Evolutionary conservation across 306 rosid genomes (phyloP).

Genomic region (Castanopsis chinensis): DNA sequence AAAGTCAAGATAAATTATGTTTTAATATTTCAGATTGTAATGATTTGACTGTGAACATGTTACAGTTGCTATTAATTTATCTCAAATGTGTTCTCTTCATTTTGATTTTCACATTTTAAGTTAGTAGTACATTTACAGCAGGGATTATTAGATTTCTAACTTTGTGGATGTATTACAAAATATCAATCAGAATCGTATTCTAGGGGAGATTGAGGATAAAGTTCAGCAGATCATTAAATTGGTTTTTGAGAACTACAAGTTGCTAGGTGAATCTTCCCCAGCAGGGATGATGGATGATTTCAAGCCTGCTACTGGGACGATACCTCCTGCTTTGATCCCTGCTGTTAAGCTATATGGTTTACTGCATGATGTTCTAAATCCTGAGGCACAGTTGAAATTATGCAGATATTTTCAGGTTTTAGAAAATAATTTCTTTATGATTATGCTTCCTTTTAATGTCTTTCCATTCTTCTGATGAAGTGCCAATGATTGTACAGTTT

Average conservation of each 20-base stretch:
- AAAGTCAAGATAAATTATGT: neutral
- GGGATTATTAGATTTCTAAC: neutral
- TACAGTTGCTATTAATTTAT: too few species aligned
- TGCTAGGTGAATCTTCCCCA: slow-evolving; percentile 31
- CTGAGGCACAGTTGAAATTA: slow-evolving; percentile 32
- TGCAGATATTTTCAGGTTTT: slow-evolving; percentile 30
- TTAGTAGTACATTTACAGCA: neutral
- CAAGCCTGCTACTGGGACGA: slow-evolving; percentile 19
- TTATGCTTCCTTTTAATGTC: neutral
- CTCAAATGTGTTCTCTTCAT: too few species aligned
- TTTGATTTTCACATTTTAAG: neutral
- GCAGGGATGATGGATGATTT: slow-evolving; percentile 29
- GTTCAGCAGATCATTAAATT: slow-evolving; percentile 27
- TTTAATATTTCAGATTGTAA: neutral
- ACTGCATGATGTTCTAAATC: slow-evolving; percentile 27
- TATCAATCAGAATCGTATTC: slow-evolving; percentile 31
- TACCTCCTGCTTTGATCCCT: slow-evolving; percentile 33
- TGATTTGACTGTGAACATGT: neutral
- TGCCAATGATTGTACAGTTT: slow-evolving; percentile 14
- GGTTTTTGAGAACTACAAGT: slow-evolving; percentile 42
- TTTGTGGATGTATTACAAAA: neutral
- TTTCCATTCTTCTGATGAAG: neutral
- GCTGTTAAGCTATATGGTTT: slow-evolving; percentile 34
- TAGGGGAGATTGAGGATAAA: slow-evolving; percentile 32
- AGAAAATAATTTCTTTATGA: neutral